These are phyloP conservation scores for Myxozyma neotropica DNA, from an alignment of 805 yeast genomes.

Conservation along the genomic window DNA sequence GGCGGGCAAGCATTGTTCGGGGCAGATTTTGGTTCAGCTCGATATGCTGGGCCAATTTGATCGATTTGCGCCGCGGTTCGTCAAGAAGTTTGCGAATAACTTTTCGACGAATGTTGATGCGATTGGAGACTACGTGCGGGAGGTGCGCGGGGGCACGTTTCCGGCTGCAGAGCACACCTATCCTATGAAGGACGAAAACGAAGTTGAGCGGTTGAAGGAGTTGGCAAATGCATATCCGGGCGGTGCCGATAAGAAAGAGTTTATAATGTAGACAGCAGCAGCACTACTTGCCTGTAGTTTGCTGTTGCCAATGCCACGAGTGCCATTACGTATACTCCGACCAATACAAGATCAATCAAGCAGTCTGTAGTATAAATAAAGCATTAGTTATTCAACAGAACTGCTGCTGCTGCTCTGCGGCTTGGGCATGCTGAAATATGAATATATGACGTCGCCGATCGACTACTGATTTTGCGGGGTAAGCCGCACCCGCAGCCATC, in stretches of 20 bases:
- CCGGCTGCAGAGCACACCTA: slow-evolving; percentile 73
- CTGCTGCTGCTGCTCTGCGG: no score
- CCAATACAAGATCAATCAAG: no score
- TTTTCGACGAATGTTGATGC: slow-evolving; percentile 54
- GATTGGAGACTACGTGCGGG: slow-evolving; percentile 56
- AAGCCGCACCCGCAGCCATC: neutral
- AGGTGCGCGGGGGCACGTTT: slow-evolving; percentile 58
- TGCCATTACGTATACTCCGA: no score
- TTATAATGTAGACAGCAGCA: neutral
- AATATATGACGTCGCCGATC: no score
- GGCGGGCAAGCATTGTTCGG: slow-evolving; percentile 81
- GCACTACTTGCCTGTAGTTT: no score
- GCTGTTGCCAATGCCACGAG: no score
- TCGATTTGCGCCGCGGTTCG: slow-evolving; percentile 66
- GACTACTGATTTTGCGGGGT: neutral
- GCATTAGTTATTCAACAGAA: no score
- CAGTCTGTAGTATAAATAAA: no score
- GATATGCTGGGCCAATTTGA: slow-evolving; percentile 74
- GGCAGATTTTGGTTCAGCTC: slow-evolving; percentile 86
- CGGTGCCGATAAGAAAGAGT: neutral
- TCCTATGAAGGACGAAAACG: slow-evolving; percentile 62
- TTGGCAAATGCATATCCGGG: neutral
- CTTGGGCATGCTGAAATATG: no score
- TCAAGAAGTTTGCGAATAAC: slow-evolving; percentile 64
- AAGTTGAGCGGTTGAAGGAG: slow-evolving; percentile 50